phyloP scores from a whole-genome alignment of 2,329 filamentous ascomycete species.

The Pseudocercospora fijiensis region DNA sequence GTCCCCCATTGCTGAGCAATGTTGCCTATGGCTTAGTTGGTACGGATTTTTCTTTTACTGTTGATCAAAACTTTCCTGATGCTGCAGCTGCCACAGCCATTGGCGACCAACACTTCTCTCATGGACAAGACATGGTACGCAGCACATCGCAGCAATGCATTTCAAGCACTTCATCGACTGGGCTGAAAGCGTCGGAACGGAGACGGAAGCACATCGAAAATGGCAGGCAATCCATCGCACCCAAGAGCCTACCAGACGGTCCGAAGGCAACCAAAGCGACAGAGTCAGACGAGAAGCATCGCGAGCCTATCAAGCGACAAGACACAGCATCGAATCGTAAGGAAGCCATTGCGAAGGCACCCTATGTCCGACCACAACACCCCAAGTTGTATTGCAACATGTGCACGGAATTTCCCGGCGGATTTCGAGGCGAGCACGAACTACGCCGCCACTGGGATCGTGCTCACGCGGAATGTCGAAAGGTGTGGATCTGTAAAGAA shows the following conservation, averaged over 20 bases:
- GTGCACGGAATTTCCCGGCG: constrained; percentile 71
- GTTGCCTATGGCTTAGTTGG: constrained; percentile 31
- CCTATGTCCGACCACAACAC: constrained; percentile 65
- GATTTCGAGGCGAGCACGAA: constrained; percentile 85
- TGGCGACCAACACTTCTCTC: constrained; percentile 22
- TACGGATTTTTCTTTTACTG: constrained; percentile 28
- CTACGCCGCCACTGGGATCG: constrained; percentile 55
- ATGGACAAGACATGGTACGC: constrained; percentile 30
- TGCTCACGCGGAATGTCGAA: constrained; percentile 62
- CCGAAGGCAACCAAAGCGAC: constrained; percentile 14
- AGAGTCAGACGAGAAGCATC: background rate
- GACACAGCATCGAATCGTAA: constrained; percentile 20
- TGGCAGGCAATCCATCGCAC: constrained; percentile 30
- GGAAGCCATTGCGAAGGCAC: constrained; percentile 50
- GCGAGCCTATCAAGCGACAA: constrained; percentile 8
- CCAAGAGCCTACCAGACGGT: constrained; percentile 28
- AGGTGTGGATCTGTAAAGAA: constrained; percentile 64
- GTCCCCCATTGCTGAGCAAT: constrained; percentile 28
- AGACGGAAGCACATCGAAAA: constrained; percentile 37
- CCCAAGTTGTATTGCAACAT: constrained; percentile 68
- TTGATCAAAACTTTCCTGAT: constrained; percentile 30
- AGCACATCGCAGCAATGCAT: constrained; percentile 27
- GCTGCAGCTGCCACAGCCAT: constrained; percentile 17
- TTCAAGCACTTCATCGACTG: constrained; percentile 20
- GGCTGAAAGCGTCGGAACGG: constrained; percentile 30